Evolutionary conservation across 2,329 filamentous ascomycete genomes (phyloP).

Genomic region (Claviceps monticola): DNA sequence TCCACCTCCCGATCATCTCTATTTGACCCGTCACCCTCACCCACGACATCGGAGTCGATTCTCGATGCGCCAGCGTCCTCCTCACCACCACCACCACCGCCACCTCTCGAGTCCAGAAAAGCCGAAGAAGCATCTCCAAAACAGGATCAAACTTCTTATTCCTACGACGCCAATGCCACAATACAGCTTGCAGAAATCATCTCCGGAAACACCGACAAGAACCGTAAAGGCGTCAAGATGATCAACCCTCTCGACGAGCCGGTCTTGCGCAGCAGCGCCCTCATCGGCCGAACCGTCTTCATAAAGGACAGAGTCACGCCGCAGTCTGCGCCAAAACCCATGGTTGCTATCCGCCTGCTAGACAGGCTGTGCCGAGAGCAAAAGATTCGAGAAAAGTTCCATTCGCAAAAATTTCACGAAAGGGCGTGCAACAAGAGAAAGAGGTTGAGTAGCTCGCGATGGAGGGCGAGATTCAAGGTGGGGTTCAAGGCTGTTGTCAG

Average conservation of each 20-base stretch:
- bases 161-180: slow-evolving; percentile 9
- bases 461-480: slow-evolving; percentile 52
- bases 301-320: slow-evolving; percentile 16
- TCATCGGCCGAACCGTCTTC: slow-evolving; percentile 27
- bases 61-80: slow-evolving; percentile 7
- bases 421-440: slow-evolving; percentile 64
- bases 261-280: slow-evolving; percentile 16
- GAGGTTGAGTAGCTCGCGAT: slow-evolving; percentile 54
- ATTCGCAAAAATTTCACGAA: slow-evolving; percentile 58
- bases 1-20: neutral
- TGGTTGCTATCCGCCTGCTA: slow-evolving; percentile 30
- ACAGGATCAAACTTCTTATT: neutral
- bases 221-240: slow-evolving; percentile 9
- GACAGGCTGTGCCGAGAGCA: slow-evolving; percentile 33
- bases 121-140: neutral
- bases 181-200: slow-evolving; percentile 24
- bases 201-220: slow-evolving; percentile 16
- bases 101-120: neutral
- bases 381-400: slow-evolving; percentile 39
- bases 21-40: neutral
- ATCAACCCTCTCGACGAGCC: slow-evolving; percentile 16
- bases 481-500: slow-evolving; percentile 52
- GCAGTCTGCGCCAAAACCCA: slow-evolving; percentile 24
- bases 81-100: slow-evolving; percentile 10
- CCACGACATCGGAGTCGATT: slow-evolving; percentile 1